phyloP scores from a whole-genome alignment of 73 alveolate genomes.

The Paramecium sonneborni region DNA sequence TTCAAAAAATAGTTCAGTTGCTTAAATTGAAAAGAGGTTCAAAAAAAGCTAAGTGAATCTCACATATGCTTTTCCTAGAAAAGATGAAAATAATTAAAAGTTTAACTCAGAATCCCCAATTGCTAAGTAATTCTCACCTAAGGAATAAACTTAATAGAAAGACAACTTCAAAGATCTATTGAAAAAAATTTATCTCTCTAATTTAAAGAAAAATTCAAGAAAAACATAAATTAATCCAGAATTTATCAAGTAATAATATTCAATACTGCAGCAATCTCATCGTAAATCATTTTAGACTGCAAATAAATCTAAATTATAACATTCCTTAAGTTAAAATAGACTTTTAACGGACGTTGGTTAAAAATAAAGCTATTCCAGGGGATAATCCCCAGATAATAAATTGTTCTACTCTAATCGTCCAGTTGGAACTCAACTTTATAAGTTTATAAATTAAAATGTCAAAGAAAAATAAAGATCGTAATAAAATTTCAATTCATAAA shows the following conservation, averaged over 20 bases:
- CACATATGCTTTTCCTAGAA: constrained; percentile 1
- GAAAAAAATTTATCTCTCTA: constrained; percentile 27
- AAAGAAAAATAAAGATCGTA: background rate
- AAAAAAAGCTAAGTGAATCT: background rate
- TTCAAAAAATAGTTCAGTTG: background rate
- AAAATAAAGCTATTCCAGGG: constrained; percentile 31
- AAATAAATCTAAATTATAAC: background rate
- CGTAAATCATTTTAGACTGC: constrained; percentile 6
- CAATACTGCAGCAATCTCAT: constrained; percentile 10
- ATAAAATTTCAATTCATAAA: background rate
- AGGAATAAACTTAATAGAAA: background rate
- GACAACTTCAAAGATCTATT: constrained; percentile 1
- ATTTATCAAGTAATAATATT: background rate
- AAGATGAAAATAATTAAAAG: background rate
- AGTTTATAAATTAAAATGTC: background rate
- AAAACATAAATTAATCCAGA: background rate
- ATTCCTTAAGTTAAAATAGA: constrained; percentile 3
- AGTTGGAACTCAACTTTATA: background rate
- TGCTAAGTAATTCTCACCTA: background rate
- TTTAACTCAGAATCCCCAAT: background rate
- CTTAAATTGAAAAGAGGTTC: background rate
- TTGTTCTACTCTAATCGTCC: background rate
- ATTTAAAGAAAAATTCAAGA: background rate
- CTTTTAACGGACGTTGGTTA: background rate
- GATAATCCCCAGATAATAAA: constrained; percentile 23